phyloP scores from a whole-genome alignment of 2,329 filamentous ascomycete species.

The Fusarium buharicum region DNA sequence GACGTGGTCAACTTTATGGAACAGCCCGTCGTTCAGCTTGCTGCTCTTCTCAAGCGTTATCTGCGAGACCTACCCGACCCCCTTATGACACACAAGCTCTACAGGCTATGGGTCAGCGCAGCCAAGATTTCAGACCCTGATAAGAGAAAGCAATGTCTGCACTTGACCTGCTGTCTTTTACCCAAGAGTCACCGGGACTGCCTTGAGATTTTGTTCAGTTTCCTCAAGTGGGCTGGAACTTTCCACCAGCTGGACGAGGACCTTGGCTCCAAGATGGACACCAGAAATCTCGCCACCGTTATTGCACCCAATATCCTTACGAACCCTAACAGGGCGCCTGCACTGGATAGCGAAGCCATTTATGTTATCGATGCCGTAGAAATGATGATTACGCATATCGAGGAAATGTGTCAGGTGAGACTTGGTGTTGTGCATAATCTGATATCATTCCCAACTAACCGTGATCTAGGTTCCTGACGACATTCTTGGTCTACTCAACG shows the following conservation, averaged over 20 bases:
- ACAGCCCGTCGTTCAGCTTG: slow-evolving; percentile 92
- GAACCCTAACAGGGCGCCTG: slow-evolving; percentile 71
- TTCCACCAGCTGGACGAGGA: slow-evolving; percentile 98
- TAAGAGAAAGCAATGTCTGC: slow-evolving; percentile 84
- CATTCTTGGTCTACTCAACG: slow-evolving; percentile 84
- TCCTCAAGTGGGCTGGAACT: slow-evolving; percentile 96
- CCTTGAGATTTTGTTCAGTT: slow-evolving; percentile 93
- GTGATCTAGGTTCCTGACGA: slow-evolving; percentile 84
- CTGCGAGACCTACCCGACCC: slow-evolving; percentile 94
- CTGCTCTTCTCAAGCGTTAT: slow-evolving; percentile 94
- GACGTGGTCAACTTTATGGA: slow-evolving; percentile 87
- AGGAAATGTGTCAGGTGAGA: slow-evolving; percentile 95
- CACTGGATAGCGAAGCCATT: slow-evolving; percentile 88
- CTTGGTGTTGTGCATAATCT: slow-evolving; percentile 29
- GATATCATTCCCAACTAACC: slow-evolving; percentile 23
- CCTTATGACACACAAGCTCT: slow-evolving; percentile 92
- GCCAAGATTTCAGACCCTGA: slow-evolving; percentile 87
- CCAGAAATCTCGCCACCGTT: slow-evolving; percentile 95
- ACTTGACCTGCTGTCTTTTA: slow-evolving; percentile 90
- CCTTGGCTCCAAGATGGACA: slow-evolving; percentile 98
- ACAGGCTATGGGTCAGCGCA: slow-evolving; percentile 87
- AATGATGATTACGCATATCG: slow-evolving; percentile 89
- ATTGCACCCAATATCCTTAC: slow-evolving; percentile 96
- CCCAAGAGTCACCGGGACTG: slow-evolving; percentile 94
- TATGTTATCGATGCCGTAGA: slow-evolving; percentile 93